phyloP scores from a whole-genome alignment of 1,284 basidiomycete species.

The Sporisorium graminicola region DNA sequence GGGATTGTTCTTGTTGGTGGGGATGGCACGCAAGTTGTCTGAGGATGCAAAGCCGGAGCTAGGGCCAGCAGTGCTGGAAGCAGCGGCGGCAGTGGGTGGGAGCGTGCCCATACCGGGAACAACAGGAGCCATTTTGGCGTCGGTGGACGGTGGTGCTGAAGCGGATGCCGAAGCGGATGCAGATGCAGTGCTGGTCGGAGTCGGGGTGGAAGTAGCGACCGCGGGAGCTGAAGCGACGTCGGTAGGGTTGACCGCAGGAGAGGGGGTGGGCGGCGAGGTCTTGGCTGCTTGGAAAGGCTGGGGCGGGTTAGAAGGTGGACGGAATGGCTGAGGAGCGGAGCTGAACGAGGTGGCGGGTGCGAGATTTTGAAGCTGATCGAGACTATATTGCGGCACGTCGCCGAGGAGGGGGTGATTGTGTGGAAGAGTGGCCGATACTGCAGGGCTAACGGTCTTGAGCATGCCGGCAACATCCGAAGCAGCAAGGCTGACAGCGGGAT shows the following conservation, averaged over 20 bases:
- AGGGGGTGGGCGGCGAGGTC: conserved; percentile 14
- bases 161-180: background rate
- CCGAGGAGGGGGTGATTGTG: conserved; percentile 22
- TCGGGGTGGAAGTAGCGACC: background rate
- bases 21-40: conserved; percentile 40
- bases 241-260: conserved; percentile 28
- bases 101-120: conserved; percentile 44
- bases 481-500: conserved; percentile 8
- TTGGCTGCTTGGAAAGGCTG: conserved; percentile 38
- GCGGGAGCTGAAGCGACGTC: conserved; percentile 24
- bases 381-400: conserved; percentile 15
- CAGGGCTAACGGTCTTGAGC: conserved; percentile 27
- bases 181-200: conserved; percentile 3
- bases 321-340: conserved; percentile 29
- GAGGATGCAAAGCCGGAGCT: conserved; percentile 17
- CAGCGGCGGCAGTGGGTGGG: conserved; percentile 28
- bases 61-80: conserved; percentile 13
- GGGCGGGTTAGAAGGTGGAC: conserved; percentile 24
- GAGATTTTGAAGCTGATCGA: conserved; percentile 14
- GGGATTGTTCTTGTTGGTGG: conserved; percentile 73
- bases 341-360: conserved; percentile 21
- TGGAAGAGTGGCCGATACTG: conserved; percentile 17
- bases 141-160: background rate
- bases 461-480: conserved; percentile 4
- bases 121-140: conserved; percentile 33